A percentile compares a stretch with the other conserved stretches of the same genome.
These are phyloP conservation scores for Reutealis trisperma DNA, from an alignment of 345 rosid genomes.

Conservation along the genomic window DNA sequence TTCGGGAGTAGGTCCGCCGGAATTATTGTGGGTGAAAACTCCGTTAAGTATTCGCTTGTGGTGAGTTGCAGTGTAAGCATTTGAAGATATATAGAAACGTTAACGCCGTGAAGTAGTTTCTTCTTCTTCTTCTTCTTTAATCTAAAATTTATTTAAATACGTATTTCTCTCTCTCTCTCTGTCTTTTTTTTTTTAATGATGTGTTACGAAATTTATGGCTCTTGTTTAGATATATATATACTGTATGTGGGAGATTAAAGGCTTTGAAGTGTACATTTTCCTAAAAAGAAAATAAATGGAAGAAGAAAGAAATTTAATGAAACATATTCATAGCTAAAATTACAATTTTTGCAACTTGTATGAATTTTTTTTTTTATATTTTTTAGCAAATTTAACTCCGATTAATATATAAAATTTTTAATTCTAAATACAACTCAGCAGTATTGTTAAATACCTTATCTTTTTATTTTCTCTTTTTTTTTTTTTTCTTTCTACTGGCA, in stretches of 20 bases:
- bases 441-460: too few relatives aligned
- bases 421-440: too few relatives aligned
- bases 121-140: background rate
- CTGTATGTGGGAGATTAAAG: background rate
- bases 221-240: slow-evolving; percentile 2
- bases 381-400: too few relatives aligned
- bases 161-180: background rate
- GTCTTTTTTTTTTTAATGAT: background rate
- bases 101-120: slow-evolving; percentile 19
- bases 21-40: slow-evolving; percentile 55
- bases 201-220: slow-evolving; percentile 2
- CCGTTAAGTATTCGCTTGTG: slow-evolving; percentile 62
- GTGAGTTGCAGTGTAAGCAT: slow-evolving; percentile 66
- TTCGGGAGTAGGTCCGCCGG: slow-evolving; percentile 56
- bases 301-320: background rate
- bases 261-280: slow-evolving; percentile 4
- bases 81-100: slow-evolving; percentile 24
- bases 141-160: background rate
- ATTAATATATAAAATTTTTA: too few relatives aligned
- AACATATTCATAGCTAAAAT: background rate
- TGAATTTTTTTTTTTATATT: background rate
- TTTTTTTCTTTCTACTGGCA: too few relatives aligned
- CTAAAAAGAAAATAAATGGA: background rate
- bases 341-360: background rate
- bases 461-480: too few relatives aligned